These are phyloP conservation scores for Salvia sclarea DNA, from an alignment of 305 asterid genomes.

Conservation along the genomic window DNA sequence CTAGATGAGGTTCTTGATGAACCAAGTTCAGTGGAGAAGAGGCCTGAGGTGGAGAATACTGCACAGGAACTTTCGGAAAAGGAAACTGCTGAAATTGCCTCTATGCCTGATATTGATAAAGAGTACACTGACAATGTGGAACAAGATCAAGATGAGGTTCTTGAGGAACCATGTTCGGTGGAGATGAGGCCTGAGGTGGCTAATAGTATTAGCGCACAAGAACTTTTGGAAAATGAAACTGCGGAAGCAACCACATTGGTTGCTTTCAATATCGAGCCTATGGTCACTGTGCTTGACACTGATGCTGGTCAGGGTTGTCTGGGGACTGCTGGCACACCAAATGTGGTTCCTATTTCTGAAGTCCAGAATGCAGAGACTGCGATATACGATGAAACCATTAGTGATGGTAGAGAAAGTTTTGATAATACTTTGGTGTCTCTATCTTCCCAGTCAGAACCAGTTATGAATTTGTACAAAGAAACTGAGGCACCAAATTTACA, in stretches of 20 bases:
- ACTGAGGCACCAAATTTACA: slow-evolving; percentile 27
- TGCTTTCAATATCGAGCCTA: slow-evolving; percentile 18
- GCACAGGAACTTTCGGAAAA: not conserved
- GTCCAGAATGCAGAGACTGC: slow-evolving; percentile 28
- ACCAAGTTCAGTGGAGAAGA: slow-evolving; percentile 10
- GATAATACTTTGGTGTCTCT: slow-evolving; percentile 27
- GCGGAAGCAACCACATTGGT: slow-evolving; percentile 15
- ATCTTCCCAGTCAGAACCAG: slow-evolving; percentile 31
- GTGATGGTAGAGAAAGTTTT: slow-evolving; percentile 33
- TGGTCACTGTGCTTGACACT: slow-evolving; percentile 5
- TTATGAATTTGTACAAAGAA: slow-evolving; percentile 27
- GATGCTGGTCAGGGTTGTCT: slow-evolving; percentile 13
- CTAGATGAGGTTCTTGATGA: slow-evolving; percentile 15
- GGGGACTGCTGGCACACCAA: slow-evolving; percentile 28
- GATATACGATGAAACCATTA: slow-evolving; percentile 24
- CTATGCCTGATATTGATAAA: slow-evolving; percentile 20
- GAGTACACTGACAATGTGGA: slow-evolving; percentile 23
- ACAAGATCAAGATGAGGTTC: slow-evolving; percentile 24
- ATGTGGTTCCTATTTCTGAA: slow-evolving; percentile 28
- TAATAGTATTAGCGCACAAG: not conserved
- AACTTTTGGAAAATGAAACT: slow-evolving; percentile 26
- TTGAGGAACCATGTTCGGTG: slow-evolving; percentile 15
- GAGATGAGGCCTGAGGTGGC: slow-evolving; percentile 19
- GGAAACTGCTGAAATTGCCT: slow-evolving; percentile 8
- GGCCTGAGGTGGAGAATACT: slow-evolving; percentile 11